Evolutionary conservation across 2,329 filamentous ascomycete species (phyloP).

Genomic region (Graphilbum ipis-grandicollis): DNA sequence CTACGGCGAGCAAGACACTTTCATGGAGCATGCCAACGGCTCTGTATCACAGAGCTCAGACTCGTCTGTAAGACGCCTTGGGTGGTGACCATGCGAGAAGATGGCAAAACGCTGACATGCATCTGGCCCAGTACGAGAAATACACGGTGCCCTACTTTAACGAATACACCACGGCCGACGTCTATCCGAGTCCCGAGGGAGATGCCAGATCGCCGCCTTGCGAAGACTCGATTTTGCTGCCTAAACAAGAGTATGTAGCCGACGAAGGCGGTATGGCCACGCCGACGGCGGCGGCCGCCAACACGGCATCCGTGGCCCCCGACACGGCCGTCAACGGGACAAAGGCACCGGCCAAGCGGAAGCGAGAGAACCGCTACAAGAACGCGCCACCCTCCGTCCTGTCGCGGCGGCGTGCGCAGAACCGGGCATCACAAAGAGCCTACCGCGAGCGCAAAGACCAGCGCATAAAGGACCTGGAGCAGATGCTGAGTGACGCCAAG

Average conservation of each 20-base stretch:
- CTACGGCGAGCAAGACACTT: constrained; percentile 19
- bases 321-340: constrained; percentile 11
- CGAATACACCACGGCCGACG: constrained; percentile 12
- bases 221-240: neutral
- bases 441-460: constrained; percentile 48
- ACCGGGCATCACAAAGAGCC: constrained; percentile 41
- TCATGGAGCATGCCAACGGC: constrained; percentile 12
- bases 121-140: constrained; percentile 10
- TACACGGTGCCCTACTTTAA: constrained; percentile 15
- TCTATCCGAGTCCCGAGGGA: constrained; percentile 18
- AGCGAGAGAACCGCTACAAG: constrained; percentile 34
- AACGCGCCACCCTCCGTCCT: constrained; percentile 31
- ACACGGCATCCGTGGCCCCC: constrained; percentile 1
- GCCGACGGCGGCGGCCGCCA: neutral
- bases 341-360: constrained; percentile 26
- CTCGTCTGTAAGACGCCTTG: constrained; percentile 16
- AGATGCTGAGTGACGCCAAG: constrained; percentile 33
- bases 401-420: constrained; percentile 40
- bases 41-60: constrained; percentile 21
- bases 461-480: constrained; percentile 45
- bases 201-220: constrained; percentile 10
- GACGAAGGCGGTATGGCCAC: constrained; percentile 2
- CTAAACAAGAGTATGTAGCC: neutral
- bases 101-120: too few species aligned
- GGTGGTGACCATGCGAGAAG: too few species aligned